Evolutionary conservation across 1,284 basidiomycete genomes (phyloP), one percentile per base, ranked within the genome.

Genomic region (Microbotryum violaceum): DNA sequence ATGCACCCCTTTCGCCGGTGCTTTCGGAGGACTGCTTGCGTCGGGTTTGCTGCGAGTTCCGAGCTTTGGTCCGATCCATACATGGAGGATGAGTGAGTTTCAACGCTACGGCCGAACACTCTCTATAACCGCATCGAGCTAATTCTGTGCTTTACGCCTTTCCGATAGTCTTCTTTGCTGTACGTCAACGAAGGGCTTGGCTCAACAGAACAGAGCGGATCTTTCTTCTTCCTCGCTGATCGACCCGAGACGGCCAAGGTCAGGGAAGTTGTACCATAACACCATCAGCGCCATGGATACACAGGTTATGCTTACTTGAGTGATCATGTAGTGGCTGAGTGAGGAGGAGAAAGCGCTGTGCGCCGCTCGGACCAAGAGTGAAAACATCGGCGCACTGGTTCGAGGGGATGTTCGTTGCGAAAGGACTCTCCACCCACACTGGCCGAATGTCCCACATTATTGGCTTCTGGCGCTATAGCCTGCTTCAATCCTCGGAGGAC

Each of bases 161-260:
- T 10, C 37, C 29, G 29, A 42, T 16, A 42, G 37, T 42, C 37
- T 42, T 42, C 16, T 77, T 75, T 42, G 37, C 37, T 16, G 37
- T 42, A 42, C 37, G 37, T 16, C 37, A 42, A 42, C 10, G 7
- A 37, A 37, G 3, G 10, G 7, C 10, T 6, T 42, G 37, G 37
- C 16, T 16, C 16, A 42, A 42, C 29, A 31, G 29, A 31, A 9
- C 29, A 42, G 37, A 42, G 37, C 14, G 49, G 71, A 12, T 68
- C 69, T 2, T 77, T 65, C 50, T 71, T 77, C 54, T 58, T 74
- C 18, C 60, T 78, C 29, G 70, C 73, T 2, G 72, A 76, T 59
- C 68, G 71, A 31, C 75, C 76, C 16, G 64, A 60, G 9, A 70
- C 67, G 4, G 77, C 76, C 9, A 51, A 77, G 61, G 70, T 74